These are phyloP conservation scores for Heterococcus sp. DNA, from an alignment of 108 stramenopile species.

Conservation along the genomic window DNA sequence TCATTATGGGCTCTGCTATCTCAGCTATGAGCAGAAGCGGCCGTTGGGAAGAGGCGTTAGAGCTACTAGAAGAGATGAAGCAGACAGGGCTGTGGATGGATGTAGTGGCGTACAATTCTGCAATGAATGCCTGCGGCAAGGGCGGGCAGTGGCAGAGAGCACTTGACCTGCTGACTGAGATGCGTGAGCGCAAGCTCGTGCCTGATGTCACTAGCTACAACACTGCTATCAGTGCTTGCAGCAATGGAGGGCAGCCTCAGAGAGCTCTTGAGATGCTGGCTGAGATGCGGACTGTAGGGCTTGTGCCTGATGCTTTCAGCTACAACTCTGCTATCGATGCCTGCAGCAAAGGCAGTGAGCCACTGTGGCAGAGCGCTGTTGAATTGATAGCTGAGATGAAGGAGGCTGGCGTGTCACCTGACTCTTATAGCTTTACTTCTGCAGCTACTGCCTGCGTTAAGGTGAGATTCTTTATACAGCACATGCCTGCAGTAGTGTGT, in stretches of 20 bases:
- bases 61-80: not conserved
- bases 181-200: constrained; percentile 2
- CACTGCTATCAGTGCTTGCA: not conserved
- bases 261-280: not conserved
- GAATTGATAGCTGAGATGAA: not conserved
- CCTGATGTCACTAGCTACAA: constrained; percentile 29
- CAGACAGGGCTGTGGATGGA: constrained; percentile 1
- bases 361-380: not conserved
- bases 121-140: constrained; percentile 6
- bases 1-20: not conserved
- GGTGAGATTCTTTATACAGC: no score
- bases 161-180: constrained; percentile 5
- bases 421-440: not conserved
- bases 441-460: not conserved
- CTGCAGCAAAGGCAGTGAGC: not conserved
- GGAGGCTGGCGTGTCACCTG: not conserved
- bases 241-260: not conserved
- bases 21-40: not conserved
- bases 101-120: constrained; percentile 27
- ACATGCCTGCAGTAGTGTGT: no score
- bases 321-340: not conserved
- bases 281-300: not conserved
- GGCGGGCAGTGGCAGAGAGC: constrained; percentile 6
- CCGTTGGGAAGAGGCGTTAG: not conserved
- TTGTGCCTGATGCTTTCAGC: not conserved